Evolutionary conservation across 352 stramenopile genomes (phyloP).

Genomic region (Globisporangium orthogonon): DNA sequence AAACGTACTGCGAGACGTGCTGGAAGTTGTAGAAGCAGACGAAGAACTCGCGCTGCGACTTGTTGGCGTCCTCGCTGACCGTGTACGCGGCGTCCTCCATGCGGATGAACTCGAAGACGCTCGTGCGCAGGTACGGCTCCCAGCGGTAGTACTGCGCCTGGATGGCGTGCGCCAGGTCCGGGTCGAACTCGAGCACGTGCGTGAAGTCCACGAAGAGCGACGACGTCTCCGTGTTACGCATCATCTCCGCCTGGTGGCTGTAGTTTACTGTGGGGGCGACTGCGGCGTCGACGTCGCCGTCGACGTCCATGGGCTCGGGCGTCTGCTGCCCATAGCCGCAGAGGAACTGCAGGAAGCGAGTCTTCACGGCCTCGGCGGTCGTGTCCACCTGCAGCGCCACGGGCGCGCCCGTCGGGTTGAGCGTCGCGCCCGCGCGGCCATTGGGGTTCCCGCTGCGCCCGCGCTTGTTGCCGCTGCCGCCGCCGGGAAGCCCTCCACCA

Average conservation of each 20-base stretch:
- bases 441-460: constrained; percentile 22
- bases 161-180: constrained; percentile 75
- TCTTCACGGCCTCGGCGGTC: constrained; percentile 78
- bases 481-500: constrained; percentile 1
- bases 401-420: constrained; percentile 31
- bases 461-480: constrained; percentile 30
- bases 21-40: constrained; percentile 90
- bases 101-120: constrained; percentile 76
- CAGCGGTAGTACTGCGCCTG: constrained; percentile 84
- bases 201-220: constrained; percentile 87
- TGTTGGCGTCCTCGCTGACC: constrained; percentile 75
- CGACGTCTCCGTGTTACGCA: constrained; percentile 83
- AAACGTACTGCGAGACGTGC: constrained; percentile 69
- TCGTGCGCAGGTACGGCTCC: constrained; percentile 67
- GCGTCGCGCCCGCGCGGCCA: constrained; percentile 14
- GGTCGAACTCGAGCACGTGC: constrained; percentile 77
- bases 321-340: constrained; percentile 60
- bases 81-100: constrained; percentile 72
- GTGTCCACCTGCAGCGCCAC: constrained; percentile 58
- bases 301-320: constrained; percentile 5
- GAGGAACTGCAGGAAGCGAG: constrained; percentile 79
- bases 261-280: constrained; percentile 56
- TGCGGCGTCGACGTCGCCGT: constrained; percentile 8
- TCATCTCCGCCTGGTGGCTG: constrained; percentile 80
- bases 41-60: constrained; percentile 79